phyloP scores from a whole-genome alignment of 768 basidiomycete species.

The Macrolepiota fuliginosa region DNA sequence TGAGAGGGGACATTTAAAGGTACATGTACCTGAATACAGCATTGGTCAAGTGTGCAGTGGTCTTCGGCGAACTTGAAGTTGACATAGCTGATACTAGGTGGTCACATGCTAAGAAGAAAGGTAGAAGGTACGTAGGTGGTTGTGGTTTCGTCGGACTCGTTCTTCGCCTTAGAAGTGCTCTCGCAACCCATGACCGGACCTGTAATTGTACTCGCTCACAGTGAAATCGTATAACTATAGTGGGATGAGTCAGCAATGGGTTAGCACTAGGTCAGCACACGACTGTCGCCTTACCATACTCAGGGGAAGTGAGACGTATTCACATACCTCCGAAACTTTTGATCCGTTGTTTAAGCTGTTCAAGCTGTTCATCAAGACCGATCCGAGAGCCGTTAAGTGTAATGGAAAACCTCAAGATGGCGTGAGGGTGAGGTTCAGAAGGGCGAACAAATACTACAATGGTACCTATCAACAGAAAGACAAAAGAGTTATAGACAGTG shows the following conservation, averaged over 20 bases:
- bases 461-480: not conserved
- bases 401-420: constrained; percentile 19
- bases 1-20: too few relatives aligned
- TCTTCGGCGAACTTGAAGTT: too few relatives aligned
- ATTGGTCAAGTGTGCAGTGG: too few relatives aligned
- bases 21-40: too few relatives aligned
- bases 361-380: too few relatives aligned
- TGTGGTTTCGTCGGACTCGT: not conserved
- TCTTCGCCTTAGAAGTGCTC: not conserved
- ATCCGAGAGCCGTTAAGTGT: constrained; percentile 31
- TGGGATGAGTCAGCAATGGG: not conserved
- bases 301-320: constrained; percentile 18
- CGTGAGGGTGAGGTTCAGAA: constrained; percentile 20
- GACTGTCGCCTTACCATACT: constrained; percentile 26
- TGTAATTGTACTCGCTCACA: not conserved
- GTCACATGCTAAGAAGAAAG: too few relatives aligned
- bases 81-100: too few relatives aligned
- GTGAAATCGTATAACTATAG: constrained; percentile 2
- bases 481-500: not conserved
- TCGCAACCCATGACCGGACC: not conserved
- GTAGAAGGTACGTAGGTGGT: too few relatives aligned
- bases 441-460: constrained; percentile 19
- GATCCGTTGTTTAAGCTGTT: constrained; percentile 29
- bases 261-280: too few relatives aligned
- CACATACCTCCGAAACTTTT: constrained; percentile 31